Evolutionary conservation across 306 rosid species (phyloP).

Genomic region (Arachis stenosperma): DNA sequence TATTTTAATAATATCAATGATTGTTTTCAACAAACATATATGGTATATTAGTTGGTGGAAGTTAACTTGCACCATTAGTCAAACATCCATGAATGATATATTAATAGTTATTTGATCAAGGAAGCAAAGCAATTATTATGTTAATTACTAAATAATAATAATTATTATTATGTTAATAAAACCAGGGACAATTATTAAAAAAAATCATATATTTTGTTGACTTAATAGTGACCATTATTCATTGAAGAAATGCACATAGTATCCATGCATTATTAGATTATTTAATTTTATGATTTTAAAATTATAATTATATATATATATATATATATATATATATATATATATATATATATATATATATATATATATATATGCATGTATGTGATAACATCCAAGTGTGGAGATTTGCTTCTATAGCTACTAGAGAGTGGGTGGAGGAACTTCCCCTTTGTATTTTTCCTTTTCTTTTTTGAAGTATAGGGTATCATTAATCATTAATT

Average conservation of each 20-base stretch:
- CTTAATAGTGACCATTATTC: not conserved
- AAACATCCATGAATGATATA: conserved; percentile 17
- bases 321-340: too few species aligned
- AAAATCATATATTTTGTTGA: not conserved
- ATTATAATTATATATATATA: too few species aligned
- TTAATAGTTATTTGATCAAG: not conserved
- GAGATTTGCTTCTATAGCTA: not conserved
- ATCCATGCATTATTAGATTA: not conserved
- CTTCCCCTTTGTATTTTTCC: too few species aligned
- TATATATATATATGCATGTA: too few species aligned
- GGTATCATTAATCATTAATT: not conserved
- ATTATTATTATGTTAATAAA: too few species aligned
- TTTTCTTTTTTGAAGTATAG: not conserved
- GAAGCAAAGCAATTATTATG: too few species aligned
- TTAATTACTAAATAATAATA: too few species aligned
- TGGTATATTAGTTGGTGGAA: conserved; percentile 36
- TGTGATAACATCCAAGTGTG: not conserved
- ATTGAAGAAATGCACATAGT: not conserved
- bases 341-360: too few species aligned
- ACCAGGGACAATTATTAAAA: not conserved
- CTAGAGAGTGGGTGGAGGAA: not conserved
- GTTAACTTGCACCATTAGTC: conserved; percentile 40
- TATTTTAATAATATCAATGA: not conserved
- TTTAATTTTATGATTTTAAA: too few species aligned
- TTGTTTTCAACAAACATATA: conserved; percentile 34